phyloP scores from a whole-genome alignment of 1,284 basidiomycete genomes.

The Paramarasmius palmivorus region DNA sequence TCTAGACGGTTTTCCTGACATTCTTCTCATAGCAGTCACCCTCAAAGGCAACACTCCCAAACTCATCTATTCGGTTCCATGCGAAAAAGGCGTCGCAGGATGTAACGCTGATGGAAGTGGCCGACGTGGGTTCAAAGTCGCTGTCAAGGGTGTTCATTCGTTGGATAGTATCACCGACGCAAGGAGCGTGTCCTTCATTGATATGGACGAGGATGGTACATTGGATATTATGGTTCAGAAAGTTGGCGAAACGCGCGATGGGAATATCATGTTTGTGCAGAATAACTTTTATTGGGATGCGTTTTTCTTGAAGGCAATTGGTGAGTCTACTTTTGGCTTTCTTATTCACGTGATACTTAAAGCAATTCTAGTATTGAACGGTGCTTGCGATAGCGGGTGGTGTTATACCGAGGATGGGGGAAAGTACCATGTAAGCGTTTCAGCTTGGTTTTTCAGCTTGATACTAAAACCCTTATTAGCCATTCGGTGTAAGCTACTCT shows the following conservation, averaged over 20 bases:
- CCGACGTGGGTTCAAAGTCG: conserved; percentile 62
- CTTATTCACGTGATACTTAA: conserved; percentile 6
- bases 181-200: conserved; percentile 79
- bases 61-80: conserved; percentile 76
- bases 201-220: conserved; percentile 96
- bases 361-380: conserved; percentile 76
- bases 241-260: conserved; percentile 63
- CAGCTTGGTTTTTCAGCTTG: neutral
- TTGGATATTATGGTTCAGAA: conserved; percentile 92
- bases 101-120: conserved; percentile 48
- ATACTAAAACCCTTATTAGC: conserved; percentile 62
- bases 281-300: conserved; percentile 99
- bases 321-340: conserved; percentile 40
- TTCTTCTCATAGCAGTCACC: conserved; percentile 63
- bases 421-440: conserved; percentile 68
- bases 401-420: conserved; percentile 68
- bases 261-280: conserved; percentile 82
- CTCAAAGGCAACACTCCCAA: conserved; percentile 55
- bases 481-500: conserved; percentile 91
- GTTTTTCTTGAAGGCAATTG: conserved; percentile 96
- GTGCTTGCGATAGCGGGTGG: conserved; percentile 83
- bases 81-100: conserved; percentile 55
- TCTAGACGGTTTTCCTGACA: conserved; percentile 93
- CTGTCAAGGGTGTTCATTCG: conserved; percentile 62
- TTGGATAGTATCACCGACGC: conserved; percentile 79